Conservation (phyloP, 768 basidiomycete genomes). For the Tylopilus rubrobrunneus region DNA sequence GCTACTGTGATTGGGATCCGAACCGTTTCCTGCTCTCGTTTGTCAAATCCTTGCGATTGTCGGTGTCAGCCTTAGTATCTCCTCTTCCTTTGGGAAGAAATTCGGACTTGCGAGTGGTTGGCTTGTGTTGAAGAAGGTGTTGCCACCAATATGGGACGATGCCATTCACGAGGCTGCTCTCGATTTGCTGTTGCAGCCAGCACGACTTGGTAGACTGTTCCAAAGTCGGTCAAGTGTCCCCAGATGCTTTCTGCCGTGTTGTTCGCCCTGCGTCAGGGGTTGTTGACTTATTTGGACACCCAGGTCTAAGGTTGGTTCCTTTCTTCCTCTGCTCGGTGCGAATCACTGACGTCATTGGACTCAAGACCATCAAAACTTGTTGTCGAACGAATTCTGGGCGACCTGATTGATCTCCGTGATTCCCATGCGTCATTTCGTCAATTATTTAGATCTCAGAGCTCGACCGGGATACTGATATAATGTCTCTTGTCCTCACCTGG, state of each 20-base stretch:
- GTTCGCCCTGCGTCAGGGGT: conserved; percentile 61
- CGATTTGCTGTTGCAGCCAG: conserved; percentile 61
- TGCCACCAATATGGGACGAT: conserved; percentile 68
- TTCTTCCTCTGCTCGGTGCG: not conserved
- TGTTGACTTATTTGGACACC: conserved; percentile 27
- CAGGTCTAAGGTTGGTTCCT: conserved; percentile 14
- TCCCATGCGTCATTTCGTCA: conserved; percentile 64
- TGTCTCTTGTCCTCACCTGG: conserved; percentile 49
- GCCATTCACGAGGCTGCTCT: conserved; percentile 66
- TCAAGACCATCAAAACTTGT: conserved; percentile 22
- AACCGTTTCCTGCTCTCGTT: conserved; percentile 58
- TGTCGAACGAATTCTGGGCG: conserved; percentile 47
- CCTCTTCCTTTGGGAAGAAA: conserved; percentile 67
- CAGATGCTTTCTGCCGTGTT: conserved; percentile 73
- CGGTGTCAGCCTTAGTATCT: conserved; percentile 48
- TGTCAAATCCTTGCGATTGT: conserved; percentile 60
- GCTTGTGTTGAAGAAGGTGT: conserved; percentile 62
- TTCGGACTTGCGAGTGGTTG: conserved; percentile 87
- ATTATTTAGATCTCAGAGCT: conserved; percentile 68
- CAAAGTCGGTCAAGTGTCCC: conserved; percentile 49
- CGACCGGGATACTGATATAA: conserved; percentile 63
- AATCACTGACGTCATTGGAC: not conserved
- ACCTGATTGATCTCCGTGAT: conserved; percentile 65
- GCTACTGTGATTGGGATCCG: conserved; percentile 74
- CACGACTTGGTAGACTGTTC: not conserved